Conservation (phyloP, 164 flowering plant genomes). For the Malania oleifera region DNA sequence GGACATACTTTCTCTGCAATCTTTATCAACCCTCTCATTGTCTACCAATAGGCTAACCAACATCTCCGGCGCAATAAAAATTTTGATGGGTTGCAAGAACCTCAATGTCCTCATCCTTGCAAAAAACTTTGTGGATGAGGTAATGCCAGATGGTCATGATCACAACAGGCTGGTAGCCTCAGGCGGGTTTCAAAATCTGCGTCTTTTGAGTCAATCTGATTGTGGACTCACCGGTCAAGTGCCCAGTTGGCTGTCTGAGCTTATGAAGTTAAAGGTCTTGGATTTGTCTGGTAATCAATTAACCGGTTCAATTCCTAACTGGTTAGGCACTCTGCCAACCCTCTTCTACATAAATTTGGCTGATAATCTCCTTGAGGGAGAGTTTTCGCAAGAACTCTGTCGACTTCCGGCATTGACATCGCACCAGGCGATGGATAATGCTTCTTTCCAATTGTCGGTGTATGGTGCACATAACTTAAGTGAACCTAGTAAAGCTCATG, state of each 20-base stretch:
- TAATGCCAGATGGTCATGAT: neutral
- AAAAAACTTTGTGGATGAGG: neutral
- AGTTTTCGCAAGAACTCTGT: neutral
- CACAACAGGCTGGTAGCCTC: neutral
- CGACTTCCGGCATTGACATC: neutral
- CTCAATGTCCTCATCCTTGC: neutral
- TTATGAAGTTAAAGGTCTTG: neutral
- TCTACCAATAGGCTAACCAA: neutral
- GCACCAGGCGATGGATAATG: neutral
- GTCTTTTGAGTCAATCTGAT: neutral
- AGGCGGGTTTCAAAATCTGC: neutral
- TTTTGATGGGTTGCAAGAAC: neutral
- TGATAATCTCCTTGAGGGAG: neutral
- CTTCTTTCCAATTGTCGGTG: neutral
- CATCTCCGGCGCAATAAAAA: neutral
- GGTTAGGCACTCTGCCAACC: neutral
- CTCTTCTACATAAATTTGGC: neutral
- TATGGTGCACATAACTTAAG: neutral
- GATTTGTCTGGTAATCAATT: neutral
- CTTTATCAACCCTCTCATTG: neutral
- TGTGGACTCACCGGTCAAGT: neutral
- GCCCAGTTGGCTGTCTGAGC: neutral
- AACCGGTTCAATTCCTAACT: neutral
- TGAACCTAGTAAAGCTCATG: too few species aligned
- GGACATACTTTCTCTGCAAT: neutral